Conservation (phyloP, 2,329 filamentous ascomycete species). For the Sclerotinia minor region DNA sequence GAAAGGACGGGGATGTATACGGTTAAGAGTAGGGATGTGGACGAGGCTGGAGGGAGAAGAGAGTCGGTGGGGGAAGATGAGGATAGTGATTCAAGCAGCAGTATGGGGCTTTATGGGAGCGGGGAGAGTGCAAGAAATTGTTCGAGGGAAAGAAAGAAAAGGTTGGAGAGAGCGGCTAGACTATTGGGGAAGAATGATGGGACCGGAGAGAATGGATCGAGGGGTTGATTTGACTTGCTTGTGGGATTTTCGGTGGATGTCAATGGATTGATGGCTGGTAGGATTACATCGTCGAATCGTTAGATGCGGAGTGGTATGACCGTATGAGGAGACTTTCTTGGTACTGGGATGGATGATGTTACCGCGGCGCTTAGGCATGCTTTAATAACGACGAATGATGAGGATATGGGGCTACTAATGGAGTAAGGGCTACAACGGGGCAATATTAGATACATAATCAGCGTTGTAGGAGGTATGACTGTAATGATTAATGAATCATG, state of each 20-base stretch:
- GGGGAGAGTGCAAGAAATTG: not conserved
- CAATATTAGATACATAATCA: no score
- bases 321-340: no score
- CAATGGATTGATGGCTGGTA: not conserved
- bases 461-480: no score
- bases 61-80: not conserved
- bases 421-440: no score
- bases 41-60: not conserved
- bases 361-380: no score
- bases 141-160: not conserved
- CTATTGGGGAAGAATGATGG: conserved; percentile 11
- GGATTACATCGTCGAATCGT: not conserved
- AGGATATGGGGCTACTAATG: no score
- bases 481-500: no score
- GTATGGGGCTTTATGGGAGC: conserved; percentile 15
- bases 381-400: no score
- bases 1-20: conserved; percentile 24
- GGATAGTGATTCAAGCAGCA: not conserved
- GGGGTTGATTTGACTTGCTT: not conserved
- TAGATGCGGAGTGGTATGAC: no score
- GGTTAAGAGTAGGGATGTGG: conserved; percentile 10
- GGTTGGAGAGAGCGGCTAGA: conserved; percentile 12
- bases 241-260: not conserved
- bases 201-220: not conserved
- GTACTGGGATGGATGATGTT: no score